A percentile compares a stretch with the other conserved stretches of the same genome.
phyloP scores from a whole-genome alignment of 306 rosid species.

The Citrullus mucosospermus region DNA sequence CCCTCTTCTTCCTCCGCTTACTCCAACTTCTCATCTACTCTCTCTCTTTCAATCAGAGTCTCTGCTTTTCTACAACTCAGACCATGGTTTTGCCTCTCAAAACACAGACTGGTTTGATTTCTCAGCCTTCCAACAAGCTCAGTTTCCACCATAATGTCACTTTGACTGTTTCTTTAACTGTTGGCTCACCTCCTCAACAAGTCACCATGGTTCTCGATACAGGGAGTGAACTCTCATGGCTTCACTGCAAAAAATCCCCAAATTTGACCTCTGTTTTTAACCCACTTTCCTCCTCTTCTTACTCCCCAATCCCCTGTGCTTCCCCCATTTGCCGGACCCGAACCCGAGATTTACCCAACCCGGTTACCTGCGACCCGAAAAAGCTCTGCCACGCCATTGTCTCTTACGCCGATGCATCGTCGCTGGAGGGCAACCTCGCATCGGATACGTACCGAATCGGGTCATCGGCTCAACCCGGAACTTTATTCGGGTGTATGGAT shows the following conservation, averaged over 20 bases:
- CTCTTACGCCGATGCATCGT: slow-evolving; percentile 65
- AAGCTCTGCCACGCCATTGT: slow-evolving; percentile 59
- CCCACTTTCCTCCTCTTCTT: slow-evolving; percentile 48
- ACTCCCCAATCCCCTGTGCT: slow-evolving; percentile 41
- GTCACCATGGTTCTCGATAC: slow-evolving; percentile 95
- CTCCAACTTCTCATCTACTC: neutral
- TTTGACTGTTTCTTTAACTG: slow-evolving; percentile 49
- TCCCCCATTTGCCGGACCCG: slow-evolving; percentile 47
- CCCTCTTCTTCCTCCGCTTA: slow-evolving; percentile 6
- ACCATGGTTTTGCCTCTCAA: slow-evolving; percentile 38
- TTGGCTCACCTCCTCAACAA: slow-evolving; percentile 77
- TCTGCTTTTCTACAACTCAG: slow-evolving; percentile 9
- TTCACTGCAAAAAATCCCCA: slow-evolving; percentile 47
- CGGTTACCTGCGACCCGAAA: slow-evolving; percentile 48
- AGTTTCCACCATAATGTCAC: slow-evolving; percentile 67
- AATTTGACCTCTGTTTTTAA: slow-evolving; percentile 30
- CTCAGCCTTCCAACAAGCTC: slow-evolving; percentile 30
- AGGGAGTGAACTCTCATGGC: slow-evolving; percentile 89
- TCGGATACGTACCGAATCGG: slow-evolving; percentile 41
- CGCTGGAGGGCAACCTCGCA: slow-evolving; percentile 74
- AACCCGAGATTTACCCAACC: slow-evolving; percentile 55
- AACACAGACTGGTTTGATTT: slow-evolving; percentile 24
- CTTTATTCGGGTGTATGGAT: slow-evolving; percentile 71
- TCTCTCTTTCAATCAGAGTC: slow-evolving; percentile 11
- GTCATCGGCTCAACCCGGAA: slow-evolving; percentile 29